Base-by-base conservation (phyloP, 805 yeast genomes). In the Debaryomyces maramus region DNA sequence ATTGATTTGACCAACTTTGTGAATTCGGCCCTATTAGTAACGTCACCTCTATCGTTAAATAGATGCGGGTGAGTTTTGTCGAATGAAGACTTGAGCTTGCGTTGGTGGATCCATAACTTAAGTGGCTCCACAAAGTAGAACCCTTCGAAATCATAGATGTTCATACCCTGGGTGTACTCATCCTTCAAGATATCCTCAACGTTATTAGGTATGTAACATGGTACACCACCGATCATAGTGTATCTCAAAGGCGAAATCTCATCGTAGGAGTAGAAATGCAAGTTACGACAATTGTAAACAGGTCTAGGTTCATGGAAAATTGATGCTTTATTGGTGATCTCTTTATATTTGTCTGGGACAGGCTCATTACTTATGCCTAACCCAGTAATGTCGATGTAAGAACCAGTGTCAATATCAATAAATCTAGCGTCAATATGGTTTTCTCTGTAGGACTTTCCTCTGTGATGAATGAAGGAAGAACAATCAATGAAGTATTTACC, bases 331-430 rank as follows among this genome's bases (percentile, higher is more conserved):
- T 34, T 38, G 13, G 34, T 21, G 19, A 34, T 2, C 3, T 41
- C 39, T 10, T 47, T 40, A 19, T 51, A 57, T 24, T 52, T 47
- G 2, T 44, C 50, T 5, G 63, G 63, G 17, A 47, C 44, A 8
- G 23, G 18, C 18, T 54, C 61, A 38, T 46, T 50, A 43, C 55
- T 47, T 5, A 48, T 39, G 8, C 61, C 58, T 22, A 61, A 48
- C 4, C 82, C 88, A 3, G 78, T 73, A 38, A 81, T 67, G 49
- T 81, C 85, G 39, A 81, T 66, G 50, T 77, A 81, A 8, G 72
- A 54, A 7, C 87, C 87, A 2, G 82, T 73, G 40, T 75, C 74
- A 11, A 72, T 66, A 53, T 81, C 87, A 40, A 81, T 77, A 51
- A 81, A 77, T 45, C 85, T 68, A 6, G 81, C 65, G 42, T 61